phyloP scores from a whole-genome alignment of 78 protist genomes.

The Bigelowiella natans region DNA sequence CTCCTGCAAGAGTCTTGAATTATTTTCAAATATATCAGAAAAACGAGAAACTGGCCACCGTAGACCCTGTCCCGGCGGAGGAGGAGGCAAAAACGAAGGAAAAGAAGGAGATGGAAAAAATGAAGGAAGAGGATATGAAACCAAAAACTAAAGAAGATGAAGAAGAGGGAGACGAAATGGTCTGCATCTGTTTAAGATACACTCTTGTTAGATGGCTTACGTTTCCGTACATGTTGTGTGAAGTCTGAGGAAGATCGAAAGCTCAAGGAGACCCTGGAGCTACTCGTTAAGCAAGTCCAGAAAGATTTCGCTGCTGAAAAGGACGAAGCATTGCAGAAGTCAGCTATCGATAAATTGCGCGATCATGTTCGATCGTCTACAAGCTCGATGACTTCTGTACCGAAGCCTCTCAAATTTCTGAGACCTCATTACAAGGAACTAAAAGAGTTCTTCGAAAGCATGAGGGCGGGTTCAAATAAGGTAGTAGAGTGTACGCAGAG shows the following conservation, averaged over 20 bases:
- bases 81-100: not conserved
- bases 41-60: not conserved
- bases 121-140: not conserved
- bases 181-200: too few species aligned
- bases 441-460: not conserved
- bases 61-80: not conserved
- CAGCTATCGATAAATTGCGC: conserved; percentile 46
- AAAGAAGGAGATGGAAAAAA: not conserved
- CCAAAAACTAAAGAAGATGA: not conserved
- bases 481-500: too few species aligned
- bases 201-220: too few species aligned
- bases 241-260: conserved; percentile 37
- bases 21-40: too few species aligned
- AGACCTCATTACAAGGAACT: conserved; percentile 56
- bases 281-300: conserved; percentile 25
- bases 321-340: conserved; percentile 17
- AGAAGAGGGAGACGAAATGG: not conserved
- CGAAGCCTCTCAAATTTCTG: conserved; percentile 94
- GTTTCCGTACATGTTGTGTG: too few species aligned
- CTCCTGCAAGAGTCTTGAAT: too few species aligned
- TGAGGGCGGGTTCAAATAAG: not conserved
- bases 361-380: conserved; percentile 66
- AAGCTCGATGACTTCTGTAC: conserved; percentile 85
- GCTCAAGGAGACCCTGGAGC: conserved; percentile 30
- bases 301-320: conserved; percentile 41